These are phyloP conservation scores for Hanseniaspora gamundiae DNA, from an alignment of 1,139 yeast genomes.

Conservation along the genomic window DNA sequence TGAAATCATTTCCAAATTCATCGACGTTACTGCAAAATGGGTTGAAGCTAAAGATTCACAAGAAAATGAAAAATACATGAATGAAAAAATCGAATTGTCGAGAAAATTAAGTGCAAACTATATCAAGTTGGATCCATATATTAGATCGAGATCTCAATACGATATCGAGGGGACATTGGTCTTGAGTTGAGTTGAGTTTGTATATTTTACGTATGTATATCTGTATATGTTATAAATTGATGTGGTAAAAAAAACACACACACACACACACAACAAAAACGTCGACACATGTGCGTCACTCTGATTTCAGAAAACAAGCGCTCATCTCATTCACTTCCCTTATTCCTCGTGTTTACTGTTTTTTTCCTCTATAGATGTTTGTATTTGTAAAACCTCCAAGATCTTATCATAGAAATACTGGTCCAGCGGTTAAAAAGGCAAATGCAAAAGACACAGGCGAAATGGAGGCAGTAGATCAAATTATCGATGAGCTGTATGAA, in stretches of 20 bases:
- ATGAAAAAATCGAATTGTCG: slow-evolving; percentile 39
- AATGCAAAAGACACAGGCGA: not conserved
- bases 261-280: too few species aligned
- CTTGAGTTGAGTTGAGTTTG: slow-evolving; percentile 13
- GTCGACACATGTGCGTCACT: too few species aligned
- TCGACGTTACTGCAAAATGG: slow-evolving; percentile 57
- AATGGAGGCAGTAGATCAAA: not conserved
- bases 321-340: too few species aligned
- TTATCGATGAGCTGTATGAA: not conserved
- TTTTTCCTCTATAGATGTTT: too few species aligned
- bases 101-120: slow-evolving; percentile 43
- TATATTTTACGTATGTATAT: too few species aligned
- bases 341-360: too few species aligned
- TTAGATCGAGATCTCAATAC: slow-evolving; percentile 54
- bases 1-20: slow-evolving; percentile 35
- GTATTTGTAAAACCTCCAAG: not conserved
- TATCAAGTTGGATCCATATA: slow-evolving; percentile 53
- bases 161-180: slow-evolving; percentile 45
- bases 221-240: too few species aligned
- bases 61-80: slow-evolving; percentile 32
- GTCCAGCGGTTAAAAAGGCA: not conserved
- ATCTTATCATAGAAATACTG: not conserved
- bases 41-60: slow-evolving; percentile 38
- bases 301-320: too few species aligned
- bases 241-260: too few species aligned